Evolutionary conservation across 2,329 filamentous ascomycete species (phyloP), one percentile per base, ranked within the genome.

Genomic region (Fusarium floridanum): DNA sequence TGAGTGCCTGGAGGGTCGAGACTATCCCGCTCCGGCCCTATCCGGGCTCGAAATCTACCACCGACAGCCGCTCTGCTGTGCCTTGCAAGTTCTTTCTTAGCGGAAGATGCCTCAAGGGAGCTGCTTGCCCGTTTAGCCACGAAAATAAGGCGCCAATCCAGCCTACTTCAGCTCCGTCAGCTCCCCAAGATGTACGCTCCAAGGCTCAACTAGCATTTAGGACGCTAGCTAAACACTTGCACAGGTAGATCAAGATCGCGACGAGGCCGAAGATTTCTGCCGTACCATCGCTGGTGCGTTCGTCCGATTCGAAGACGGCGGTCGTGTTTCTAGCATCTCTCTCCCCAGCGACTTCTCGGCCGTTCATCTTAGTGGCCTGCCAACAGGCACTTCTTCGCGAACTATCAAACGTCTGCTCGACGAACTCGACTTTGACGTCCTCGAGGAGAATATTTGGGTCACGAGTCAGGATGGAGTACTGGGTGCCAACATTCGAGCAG

Each of bases 331-430:
- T 0, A 80, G 79, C 17, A 67, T 83, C 5, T 76, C 74, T 7
- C 74, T 84, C 6, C 70, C 78, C 2, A 81, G 81, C 1, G 84
- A 85, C 68, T 83, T 82, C 61, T 84, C 83, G 1, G 78, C 82
- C 0, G 76, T 83, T 27, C 81, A 79, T 6, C 77, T 85, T 41
- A 75, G 64, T 27, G 69, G 74, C 9, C 77, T 85, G 0, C 81
- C 81, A 0, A 37, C 1, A 3, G 53, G 60, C 7, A 79, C 71
- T 41, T 76, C 77, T 0, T 37, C 37, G 0, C 20, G 17, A 6
- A 0, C 68, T 82, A 3, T 63, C 59, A 3, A 50, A 7, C 10
- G 9, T 10, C 6, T 20, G 6, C 48, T 53, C 10, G 27, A 53
- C 8, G 20, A 53, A 9, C 17, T 53, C 16, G 48, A 27, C 1